phyloP scores from a whole-genome alignment of 2,329 filamentous ascomycete species.

The Cordyceps fumosorosea region DNA sequence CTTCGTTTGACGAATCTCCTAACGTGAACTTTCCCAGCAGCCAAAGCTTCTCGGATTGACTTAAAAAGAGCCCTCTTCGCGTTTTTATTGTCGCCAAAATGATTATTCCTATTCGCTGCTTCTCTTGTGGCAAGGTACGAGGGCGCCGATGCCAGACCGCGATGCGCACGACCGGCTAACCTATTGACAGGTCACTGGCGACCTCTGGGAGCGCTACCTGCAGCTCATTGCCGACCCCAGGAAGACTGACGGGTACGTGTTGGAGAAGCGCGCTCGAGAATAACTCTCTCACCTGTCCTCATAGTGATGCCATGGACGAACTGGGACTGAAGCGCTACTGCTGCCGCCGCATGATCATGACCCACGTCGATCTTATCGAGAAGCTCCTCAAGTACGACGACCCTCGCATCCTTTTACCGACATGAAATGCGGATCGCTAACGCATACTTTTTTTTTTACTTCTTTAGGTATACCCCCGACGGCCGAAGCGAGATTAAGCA shows the following conservation, averaged over 20 bases:
- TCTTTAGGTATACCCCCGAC: conserved; percentile 51
- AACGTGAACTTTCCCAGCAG: neutral
- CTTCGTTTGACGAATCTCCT: neutral
- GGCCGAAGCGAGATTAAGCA: conserved; percentile 33
- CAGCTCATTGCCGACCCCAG: conserved; percentile 71
- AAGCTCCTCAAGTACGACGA: conserved; percentile 80
- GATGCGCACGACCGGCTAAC: conserved; percentile 24
- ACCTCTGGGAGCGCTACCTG: conserved; percentile 95
- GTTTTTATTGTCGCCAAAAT: conserved; percentile 48
- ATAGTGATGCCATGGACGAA: conserved; percentile 90
- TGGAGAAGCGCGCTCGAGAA: neutral
- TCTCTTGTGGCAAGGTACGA: conserved; percentile 94
- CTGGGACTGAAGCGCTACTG: conserved; percentile 93
- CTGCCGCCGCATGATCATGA: conserved; percentile 99
- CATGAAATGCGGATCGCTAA: neutral
- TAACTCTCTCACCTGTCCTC: conserved; percentile 21
- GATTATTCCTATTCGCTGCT: conserved; percentile 98
- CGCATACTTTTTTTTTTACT: neutral
- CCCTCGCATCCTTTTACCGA: neutral
- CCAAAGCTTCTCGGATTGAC: neutral
- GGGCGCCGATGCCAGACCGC: neutral
- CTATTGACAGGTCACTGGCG: conserved; percentile 72
- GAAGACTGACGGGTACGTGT: conserved; percentile 63
- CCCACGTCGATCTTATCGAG: conserved; percentile 96
- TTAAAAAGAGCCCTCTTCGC: neutral